Evolutionary conservation across 305 asterid species (phyloP).

Genomic region (Fraxinus platypoda): DNA sequence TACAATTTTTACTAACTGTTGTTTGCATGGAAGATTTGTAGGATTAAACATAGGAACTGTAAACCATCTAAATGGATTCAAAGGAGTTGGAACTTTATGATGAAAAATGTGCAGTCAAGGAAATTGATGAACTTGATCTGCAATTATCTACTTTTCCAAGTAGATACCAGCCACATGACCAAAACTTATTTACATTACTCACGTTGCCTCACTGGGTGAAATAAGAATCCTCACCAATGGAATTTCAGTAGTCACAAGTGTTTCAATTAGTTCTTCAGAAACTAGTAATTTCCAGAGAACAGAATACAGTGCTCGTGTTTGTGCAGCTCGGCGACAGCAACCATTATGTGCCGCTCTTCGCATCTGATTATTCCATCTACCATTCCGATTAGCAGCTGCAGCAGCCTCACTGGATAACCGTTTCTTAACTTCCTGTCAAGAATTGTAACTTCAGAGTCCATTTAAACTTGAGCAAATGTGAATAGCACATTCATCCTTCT

Average conservation of each 20-base stretch:
- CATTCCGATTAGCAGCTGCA: slow-evolving; percentile 74
- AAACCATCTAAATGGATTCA: slow-evolving; percentile 10
- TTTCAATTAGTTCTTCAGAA: slow-evolving; percentile 74
- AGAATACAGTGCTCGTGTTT: slow-evolving; percentile 74
- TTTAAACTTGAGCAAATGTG: neutral
- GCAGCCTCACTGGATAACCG: slow-evolving; percentile 87
- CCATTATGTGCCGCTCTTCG: neutral
- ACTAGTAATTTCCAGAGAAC: slow-evolving; percentile 81
- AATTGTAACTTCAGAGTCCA: slow-evolving; percentile 25
- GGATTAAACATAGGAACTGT: neutral
- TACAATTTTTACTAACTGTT: neutral
- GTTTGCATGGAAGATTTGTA: neutral
- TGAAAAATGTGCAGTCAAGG: slow-evolving; percentile 12
- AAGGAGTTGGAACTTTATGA: slow-evolving; percentile 5
- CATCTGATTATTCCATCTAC: slow-evolving; percentile 97
- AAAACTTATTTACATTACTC: slow-evolving; percentile 11
- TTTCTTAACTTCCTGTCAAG: slow-evolving; percentile 80
- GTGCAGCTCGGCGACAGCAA: neutral
- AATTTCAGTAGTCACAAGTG: slow-evolving; percentile 67
- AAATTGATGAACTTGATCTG: slow-evolving; percentile 10
- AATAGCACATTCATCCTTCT: neutral
- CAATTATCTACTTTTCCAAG: slow-evolving; percentile 12
- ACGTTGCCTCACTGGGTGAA: slow-evolving; percentile 11
- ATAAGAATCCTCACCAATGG: slow-evolving; percentile 64
- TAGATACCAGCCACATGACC: slow-evolving; percentile 5